Conservation (phyloP, 306 rosid species). For the Lagenaria siceraria region DNA sequence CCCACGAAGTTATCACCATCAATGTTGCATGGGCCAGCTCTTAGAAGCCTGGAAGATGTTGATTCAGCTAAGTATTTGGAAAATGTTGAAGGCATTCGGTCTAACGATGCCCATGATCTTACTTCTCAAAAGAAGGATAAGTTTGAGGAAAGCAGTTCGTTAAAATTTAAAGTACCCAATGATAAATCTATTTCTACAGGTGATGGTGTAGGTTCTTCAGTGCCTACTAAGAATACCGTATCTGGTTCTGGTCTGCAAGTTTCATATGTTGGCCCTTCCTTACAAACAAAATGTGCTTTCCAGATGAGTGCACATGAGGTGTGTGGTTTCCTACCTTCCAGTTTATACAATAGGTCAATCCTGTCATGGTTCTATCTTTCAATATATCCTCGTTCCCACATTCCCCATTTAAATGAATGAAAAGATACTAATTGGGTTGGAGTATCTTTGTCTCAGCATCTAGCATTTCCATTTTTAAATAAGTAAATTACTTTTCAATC, state of each 20-base stretch:
- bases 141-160: conserved; percentile 36
- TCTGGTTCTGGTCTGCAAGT: conserved; percentile 14
- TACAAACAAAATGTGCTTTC: conserved; percentile 53
- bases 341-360: not conserved
- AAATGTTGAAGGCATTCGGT: conserved; percentile 16
- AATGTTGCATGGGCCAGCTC: conserved; percentile 77
- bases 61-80: conserved; percentile 52
- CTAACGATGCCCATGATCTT: conserved; percentile 20
- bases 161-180: conserved; percentile 23
- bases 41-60: conserved; percentile 61
- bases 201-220: conserved; percentile 20
- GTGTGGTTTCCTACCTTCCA: conserved; percentile 9
- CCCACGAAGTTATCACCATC: conserved; percentile 65
- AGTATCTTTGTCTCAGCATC: not conserved
- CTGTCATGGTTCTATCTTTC: not conserved
- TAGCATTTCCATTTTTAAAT: not conserved
- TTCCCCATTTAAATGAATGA: not conserved
- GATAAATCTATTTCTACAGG: conserved; percentile 16
- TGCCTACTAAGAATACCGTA: conserved; percentile 16
- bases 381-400: not conserved
- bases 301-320: conserved; percentile 92
- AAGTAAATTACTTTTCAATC: not conserved
- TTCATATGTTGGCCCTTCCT: conserved; percentile 23
- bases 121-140: conserved; percentile 24
- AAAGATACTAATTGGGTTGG: not conserved